Base-by-base conservation (phyloP, 306 rosid species). In the Rosa rugosa region DNA sequence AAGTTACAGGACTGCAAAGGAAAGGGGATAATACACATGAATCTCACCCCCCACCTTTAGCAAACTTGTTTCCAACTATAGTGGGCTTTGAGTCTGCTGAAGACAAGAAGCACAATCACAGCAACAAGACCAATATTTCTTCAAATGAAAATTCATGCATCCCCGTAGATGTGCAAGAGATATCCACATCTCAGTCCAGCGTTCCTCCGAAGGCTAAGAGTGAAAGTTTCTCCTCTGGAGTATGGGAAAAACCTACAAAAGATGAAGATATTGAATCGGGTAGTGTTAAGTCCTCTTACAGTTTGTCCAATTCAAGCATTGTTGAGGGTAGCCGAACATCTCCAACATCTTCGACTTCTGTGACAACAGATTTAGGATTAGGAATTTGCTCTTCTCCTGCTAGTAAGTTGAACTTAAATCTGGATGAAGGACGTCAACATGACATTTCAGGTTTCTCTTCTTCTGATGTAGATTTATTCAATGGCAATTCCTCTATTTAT, bases 361-460 rank as follows among this genome's bases (percentile, higher is more conserved):
- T 93, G 77, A 95, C 94, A 41, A 95, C 97, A 36, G 98, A 93
- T 75, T 88, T 95, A 50, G 97, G 96, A 54, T 82, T 95, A 79
- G 97, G 97, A 73, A 83, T 89, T 42, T 82, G 86, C 85, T 86
- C 91, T 67, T 86, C 92, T 73, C 82, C 88, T 49, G 72, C 79
- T 83, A 78, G 56, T 85, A 85, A 79, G 80, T 68, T 79, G 59
- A 87, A 84, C 73, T 64, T 73, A 67, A 49, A 67, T 69, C 84
- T 82, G 79, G 66, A 80, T 64, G 25, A 63, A 73, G 91, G 82
- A 53, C 79, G 71, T 83, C 88, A 91, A 64, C 84, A 75, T 70
- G 86, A 85, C 83, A 68, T 72, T 47, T 69, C 82, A 5, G 87
- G 83, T 81, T 77, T 73, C 74, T 79, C 86, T 79, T 87, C 89